Base-by-base conservation (phyloP, 495 filamentous ascomycete genomes). In the Tuber aestivum region DNA sequence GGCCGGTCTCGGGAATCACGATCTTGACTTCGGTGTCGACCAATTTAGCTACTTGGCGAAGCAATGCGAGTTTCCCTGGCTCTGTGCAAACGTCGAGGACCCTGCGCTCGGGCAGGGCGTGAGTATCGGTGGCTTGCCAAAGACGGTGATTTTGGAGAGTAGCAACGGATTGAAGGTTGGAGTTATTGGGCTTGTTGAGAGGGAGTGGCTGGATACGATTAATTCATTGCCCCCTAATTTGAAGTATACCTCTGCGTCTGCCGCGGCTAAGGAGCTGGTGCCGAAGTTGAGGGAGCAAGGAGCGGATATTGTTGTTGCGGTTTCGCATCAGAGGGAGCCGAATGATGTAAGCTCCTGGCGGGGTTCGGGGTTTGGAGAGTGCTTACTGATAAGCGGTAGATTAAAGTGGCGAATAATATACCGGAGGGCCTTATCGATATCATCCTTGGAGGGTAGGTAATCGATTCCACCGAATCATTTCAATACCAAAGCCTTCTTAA, bases 1-100 rank as follows among this genome's bases (percentile, higher is more conserved):
- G 35, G 92, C 93, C 7, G 91, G 92, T 85, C 87, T 94, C 73
- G 94, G 94, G 88, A 97, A 97, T 82, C 94, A 97, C 83, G 94
- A 97, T 82, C 89, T 97, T 50, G 94, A 97, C 83, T 97, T 97
- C 81, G 94, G 94, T n/a, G 91, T 95, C 32, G 83, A 86, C 16
- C 93, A 96, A 81, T 92, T 93, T 82, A 88, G 87, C 35, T 86
- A 95, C 82, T 84, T 97, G 32, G 87, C 89, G 12, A 86, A 86
- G 8, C 89, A 92, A 80, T 95, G 93, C 85, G 86, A 86, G 32
- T 97, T 97, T 76, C 94, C 94, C 3, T 97, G 94, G 94, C 88
- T 97, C 2, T 85, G 95, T 23, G 93, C 93, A 71, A 97, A 97
- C 81, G 89, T 94, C 9, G 84, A 94, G 14, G 93, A 94, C 84